A percentile compares a stretch with the other conserved stretches of the same genome.
phyloP scores from a whole-genome alignment of 2,329 filamentous ascomycete genomes.

The Esteya vermicola region DNA sequence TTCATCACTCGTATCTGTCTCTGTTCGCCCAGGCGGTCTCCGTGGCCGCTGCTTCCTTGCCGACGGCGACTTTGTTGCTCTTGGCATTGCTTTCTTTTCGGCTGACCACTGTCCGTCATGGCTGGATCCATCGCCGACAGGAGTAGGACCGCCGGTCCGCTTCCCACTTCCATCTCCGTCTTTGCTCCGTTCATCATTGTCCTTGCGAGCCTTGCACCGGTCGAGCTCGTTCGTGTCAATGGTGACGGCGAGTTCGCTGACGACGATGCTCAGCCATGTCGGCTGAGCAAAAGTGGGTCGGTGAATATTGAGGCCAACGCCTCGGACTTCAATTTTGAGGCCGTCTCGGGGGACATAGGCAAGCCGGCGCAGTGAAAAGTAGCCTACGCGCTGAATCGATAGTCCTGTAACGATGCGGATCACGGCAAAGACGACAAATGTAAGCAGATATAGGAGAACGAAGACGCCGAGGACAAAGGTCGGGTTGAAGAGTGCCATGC shows the following conservation, averaged over 20 bases:
- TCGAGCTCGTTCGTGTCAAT: conserved; percentile 60
- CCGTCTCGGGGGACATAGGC: conserved; percentile 84
- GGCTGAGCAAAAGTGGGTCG: conserved; percentile 93
- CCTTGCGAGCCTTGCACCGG: conserved; percentile 32
- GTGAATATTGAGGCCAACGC: conserved; percentile 76
- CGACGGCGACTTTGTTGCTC: neutral
- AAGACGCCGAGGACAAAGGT: conserved; percentile 78
- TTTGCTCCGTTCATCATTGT: too few relatives aligned
- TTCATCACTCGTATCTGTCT: too few relatives aligned
- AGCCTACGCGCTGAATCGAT: conserved; percentile 90
- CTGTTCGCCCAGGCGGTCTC: too few relatives aligned
- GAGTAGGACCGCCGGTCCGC: too few relatives aligned
- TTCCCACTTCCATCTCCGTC: too few relatives aligned
- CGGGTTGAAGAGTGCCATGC: conserved; percentile 55
- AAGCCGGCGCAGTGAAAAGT: conserved; percentile 79
- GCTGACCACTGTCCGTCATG: too few relatives aligned
- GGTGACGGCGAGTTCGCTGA: conserved; percentile 75
- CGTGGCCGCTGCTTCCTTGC: conserved; percentile 1
- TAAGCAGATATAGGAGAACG: conserved; percentile 75
- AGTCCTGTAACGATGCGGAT: conserved; percentile 84
- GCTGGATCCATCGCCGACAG: too few relatives aligned
- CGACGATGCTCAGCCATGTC: conserved; percentile 84
- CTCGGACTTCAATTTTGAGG: conserved; percentile 75
- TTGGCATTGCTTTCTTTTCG: neutral
- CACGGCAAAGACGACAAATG: conserved; percentile 87